Evolutionary conservation across 1,284 basidiomycete genomes (phyloP).

Genomic region (Moesziomyces sp.): DNA sequence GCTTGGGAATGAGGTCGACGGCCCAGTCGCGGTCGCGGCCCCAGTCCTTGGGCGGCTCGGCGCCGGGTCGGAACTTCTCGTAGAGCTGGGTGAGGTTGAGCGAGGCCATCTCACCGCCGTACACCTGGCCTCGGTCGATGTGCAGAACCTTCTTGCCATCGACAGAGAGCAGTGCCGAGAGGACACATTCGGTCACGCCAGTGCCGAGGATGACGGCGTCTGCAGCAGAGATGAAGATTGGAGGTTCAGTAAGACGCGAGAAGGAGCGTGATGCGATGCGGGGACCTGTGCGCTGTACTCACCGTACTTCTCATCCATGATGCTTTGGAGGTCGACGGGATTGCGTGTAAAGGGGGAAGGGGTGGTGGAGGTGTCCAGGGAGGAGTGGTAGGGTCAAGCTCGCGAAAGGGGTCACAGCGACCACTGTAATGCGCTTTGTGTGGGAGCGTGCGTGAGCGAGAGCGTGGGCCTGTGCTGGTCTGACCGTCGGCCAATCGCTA

Average conservation of each 20-base stretch:
- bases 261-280: background rate
- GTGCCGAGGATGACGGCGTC: conserved; percentile 75
- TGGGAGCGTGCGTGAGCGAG: conserved; percentile 7
- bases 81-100: conserved; percentile 98
- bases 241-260: background rate
- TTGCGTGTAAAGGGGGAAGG: background rate
- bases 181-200: conserved; percentile 96
- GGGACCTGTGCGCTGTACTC: conserved; percentile 5
- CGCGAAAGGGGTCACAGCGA: conserved; percentile 3
- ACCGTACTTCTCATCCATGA: conserved; percentile 64
- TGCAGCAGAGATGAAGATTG: conserved; percentile 10
- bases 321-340: conserved; percentile 7
- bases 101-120: conserved; percentile 96
- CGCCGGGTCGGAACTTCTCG: conserved; percentile 83
- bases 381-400: conserved; percentile 1
- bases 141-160: conserved; percentile 99
- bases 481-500: too few relatives aligned
- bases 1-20: conserved; percentile 66
- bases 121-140: conserved; percentile 99
- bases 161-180: conserved; percentile 86
- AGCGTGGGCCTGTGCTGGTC: background rate
- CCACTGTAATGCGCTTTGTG: background rate
- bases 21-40: conserved; percentile 67
- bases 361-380: conserved; percentile 1
- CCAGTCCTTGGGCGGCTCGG: conserved; percentile 71